phyloP scores from a whole-genome alignment of 495 filamentous ascomycete species.

The Pyrenula aspistea region DNA sequence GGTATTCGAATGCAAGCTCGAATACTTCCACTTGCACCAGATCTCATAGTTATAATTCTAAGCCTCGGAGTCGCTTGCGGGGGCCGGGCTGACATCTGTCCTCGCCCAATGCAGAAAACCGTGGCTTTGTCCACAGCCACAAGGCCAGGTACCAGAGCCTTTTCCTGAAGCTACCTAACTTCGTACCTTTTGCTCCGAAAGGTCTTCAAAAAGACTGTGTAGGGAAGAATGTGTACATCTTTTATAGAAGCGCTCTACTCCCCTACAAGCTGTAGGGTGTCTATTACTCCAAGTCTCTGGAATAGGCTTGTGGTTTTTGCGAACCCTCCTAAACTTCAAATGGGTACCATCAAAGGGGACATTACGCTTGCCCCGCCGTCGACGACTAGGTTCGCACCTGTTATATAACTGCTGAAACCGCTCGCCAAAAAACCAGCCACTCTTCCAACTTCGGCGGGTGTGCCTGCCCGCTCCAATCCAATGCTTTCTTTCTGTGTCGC shows the following conservation, averaged over 20 bases:
- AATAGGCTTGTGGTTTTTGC: not conserved
- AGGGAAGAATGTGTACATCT: no score
- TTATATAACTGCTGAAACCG: constrained; percentile 45
- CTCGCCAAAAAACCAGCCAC: constrained; percentile 46
- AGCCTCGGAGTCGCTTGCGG: not conserved
- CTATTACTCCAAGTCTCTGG: no score
- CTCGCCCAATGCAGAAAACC: not conserved
- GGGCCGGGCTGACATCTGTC: not conserved
- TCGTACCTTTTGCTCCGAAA: no score
- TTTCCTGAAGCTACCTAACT: no score
- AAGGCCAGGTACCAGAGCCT: no score
- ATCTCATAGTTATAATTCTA: no score
- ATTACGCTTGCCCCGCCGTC: constrained; percentile 39
- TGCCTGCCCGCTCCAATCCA: constrained; percentile 33
- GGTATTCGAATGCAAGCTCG: no score
- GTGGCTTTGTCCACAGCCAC: not conserved
- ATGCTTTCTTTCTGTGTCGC: constrained; percentile 30
- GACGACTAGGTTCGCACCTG: constrained; percentile 40
- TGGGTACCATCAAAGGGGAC: constrained; percentile 28
- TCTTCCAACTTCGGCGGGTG: constrained; percentile 42
- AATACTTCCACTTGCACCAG: no score
- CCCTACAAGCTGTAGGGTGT: no score
- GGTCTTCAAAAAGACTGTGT: no score
- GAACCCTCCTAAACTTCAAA: constrained; percentile 11
- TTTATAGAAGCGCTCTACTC: no score